These are phyloP conservation scores for Hymenoscyphus infarciens DNA, from an alignment of 2,329 filamentous ascomycete genomes.

Conservation along the genomic window DNA sequence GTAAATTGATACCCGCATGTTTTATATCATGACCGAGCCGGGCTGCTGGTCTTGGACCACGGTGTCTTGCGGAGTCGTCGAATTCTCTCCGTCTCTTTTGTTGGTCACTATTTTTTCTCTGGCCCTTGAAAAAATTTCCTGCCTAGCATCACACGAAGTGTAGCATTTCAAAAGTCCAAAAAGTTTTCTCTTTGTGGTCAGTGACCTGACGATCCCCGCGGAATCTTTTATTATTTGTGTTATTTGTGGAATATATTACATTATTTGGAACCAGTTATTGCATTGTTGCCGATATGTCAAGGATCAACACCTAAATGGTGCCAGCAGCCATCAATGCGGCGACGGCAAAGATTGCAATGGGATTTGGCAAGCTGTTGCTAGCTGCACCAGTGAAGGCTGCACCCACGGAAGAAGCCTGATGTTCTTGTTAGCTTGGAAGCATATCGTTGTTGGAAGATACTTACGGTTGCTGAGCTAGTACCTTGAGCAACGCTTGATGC, in stretches of 20 bases:
- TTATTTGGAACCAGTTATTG: not conserved
- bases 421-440: not conserved
- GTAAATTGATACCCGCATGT: no score
- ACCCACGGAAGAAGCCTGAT: constrained; percentile 1
- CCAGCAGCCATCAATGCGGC: constrained; percentile 6
- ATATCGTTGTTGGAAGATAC: not conserved
- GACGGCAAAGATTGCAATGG: constrained; percentile 1
- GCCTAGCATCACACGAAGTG: no score
- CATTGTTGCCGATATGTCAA: not conserved
- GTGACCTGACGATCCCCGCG: not conserved
- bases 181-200: no score
- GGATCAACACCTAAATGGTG: not conserved
- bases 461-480: constrained; percentile 10
- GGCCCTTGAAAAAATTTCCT: no score
- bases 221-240: not conserved
- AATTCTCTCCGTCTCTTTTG: no score
- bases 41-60: no score
- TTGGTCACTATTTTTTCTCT: no score
- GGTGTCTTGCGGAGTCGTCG: no score
- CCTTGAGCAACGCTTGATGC: constrained; percentile 3
- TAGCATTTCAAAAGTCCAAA: no score
- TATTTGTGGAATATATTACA: not conserved
- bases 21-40: no score
- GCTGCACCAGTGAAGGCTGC: constrained; percentile 7
- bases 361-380: constrained; percentile 5